Evolutionary conservation across 176 grass and related monocot species (phyloP), one percentile per base, ranked within the genome.

Genomic region (Elymus sibiricus): DNA sequence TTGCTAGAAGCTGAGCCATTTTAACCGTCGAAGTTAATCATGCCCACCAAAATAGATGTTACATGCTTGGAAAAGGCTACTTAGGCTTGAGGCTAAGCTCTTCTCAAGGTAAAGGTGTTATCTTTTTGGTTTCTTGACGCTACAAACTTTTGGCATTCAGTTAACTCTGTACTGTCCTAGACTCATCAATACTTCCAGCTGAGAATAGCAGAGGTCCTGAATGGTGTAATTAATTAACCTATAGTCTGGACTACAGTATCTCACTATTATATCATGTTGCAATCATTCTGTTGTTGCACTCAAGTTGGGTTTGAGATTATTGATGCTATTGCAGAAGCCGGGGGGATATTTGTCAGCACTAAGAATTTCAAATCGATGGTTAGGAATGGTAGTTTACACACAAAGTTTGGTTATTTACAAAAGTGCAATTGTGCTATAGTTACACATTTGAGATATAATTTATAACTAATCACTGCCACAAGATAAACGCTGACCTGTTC

Each of bases 231-330:
- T 66, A 32, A 8, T 32, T 66, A 4, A 19, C 28, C 16, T 69
- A 67, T 32, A 66, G 14, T 66, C 13, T 13, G 28, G 0, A 66
- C 29, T 66, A 65, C 11, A 13, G 4, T 63, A 31, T 65, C 27
- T 65, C 26, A 17, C 63, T 31, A 28, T 24, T 46, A 27, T 9
- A 63, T 17, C 74, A 46, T 70, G 40, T 76, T 73, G 64, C 31
- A 32, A 68, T 49, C 42, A 15, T 35, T 42, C 42, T 85, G n/a
- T 13, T 25, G 72, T 63, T 62, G 5, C 19, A 46, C 28, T 34
- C 79, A 95, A 90, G 90, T 98, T 34, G 93, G 95, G 11, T 98
- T 98, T 87, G 95, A 95, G 83, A 86, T 94, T 49, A 89, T 98
- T 64, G 93, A 91, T 91, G 86, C 80, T 81, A 92, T 98, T 43